phyloP scores from a whole-genome alignment of 306 rosid genomes.

The Medicago lupulina region DNA sequence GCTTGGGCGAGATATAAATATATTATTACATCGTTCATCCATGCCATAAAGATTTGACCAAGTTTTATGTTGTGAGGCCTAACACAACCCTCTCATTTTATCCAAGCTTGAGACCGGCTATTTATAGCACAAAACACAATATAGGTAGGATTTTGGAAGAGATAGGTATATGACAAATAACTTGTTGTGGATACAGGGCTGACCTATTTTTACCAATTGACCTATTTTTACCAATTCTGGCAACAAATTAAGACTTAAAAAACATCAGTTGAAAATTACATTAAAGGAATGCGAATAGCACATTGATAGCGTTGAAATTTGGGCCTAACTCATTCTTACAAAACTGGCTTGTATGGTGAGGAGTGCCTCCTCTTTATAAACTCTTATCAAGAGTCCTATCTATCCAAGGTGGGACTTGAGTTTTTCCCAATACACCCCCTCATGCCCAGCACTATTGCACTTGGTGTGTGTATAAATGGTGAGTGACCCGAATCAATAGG shows the following conservation, averaged over 20 bases:
- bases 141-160: background rate
- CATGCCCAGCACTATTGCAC: too few species aligned
- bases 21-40: background rate
- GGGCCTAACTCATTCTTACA: too few species aligned
- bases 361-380: too few species aligned
- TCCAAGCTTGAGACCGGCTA: background rate
- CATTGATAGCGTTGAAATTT: constrained; percentile 5
- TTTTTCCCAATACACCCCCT: too few species aligned
- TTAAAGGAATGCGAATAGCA: constrained; percentile 33
- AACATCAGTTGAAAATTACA: constrained; percentile 26
- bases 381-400: too few species aligned
- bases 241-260: constrained; percentile 26
- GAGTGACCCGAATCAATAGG: too few species aligned
- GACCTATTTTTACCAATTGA: constrained; percentile 34
- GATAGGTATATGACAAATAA: constrained; percentile 26
- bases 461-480: too few species aligned
- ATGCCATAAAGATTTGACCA: background rate
- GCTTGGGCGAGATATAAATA: background rate
- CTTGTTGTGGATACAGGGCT: constrained; percentile 10
- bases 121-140: background rate
- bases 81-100: background rate
- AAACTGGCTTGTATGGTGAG: too few species aligned
- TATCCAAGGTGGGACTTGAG: too few species aligned
- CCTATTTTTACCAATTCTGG: constrained; percentile 25
- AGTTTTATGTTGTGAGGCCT: background rate